Conservation (phyloP, 2,329 filamentous ascomycete genomes). For the Pseudopyricularia javanii region DNA sequence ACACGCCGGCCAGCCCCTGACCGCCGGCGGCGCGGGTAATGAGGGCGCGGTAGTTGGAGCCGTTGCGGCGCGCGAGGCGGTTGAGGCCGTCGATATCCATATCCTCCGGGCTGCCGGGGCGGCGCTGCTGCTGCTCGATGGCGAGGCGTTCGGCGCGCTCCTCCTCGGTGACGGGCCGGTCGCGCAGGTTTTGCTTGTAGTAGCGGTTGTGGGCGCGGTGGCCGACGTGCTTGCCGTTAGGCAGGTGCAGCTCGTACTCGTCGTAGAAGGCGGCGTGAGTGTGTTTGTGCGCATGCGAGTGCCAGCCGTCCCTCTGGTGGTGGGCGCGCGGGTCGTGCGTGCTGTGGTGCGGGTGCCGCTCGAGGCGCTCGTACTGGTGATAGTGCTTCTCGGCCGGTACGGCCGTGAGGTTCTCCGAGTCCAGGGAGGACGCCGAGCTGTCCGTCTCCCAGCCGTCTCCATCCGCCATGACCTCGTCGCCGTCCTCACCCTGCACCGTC, state of each 20-base stretch:
- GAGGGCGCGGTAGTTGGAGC: conserved; percentile 37
- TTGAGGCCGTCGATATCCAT: conserved; percentile 31
- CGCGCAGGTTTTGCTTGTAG: conserved; percentile 84
- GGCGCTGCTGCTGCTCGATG: conserved; percentile 49
- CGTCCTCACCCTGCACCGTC: conserved; percentile 33
- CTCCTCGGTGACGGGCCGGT: conserved; percentile 69
- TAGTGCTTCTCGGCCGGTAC: conserved; percentile 63
- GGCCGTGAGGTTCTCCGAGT: conserved; percentile 71
- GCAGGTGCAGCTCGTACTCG: conserved; percentile 87
- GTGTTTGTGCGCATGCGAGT: conserved; percentile 71
- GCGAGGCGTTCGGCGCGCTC: conserved; percentile 28
- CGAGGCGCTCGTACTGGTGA: conserved; percentile 60
- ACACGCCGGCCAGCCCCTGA: conserved; percentile 64
- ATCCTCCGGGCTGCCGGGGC: conserved; percentile 12
- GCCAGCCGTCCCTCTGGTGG: conserved; percentile 63
- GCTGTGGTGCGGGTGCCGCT: conserved; percentile 64
- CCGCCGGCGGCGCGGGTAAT: conserved; percentile 61
- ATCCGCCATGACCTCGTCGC: conserved; percentile 40
- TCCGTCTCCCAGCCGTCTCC: conserved; percentile 92
- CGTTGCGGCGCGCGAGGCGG: conserved; percentile 22
- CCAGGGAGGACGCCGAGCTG: conserved; percentile 75
- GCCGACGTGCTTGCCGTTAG: conserved; percentile 77
- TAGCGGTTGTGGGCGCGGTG: conserved; percentile 81
- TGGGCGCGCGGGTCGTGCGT: conserved; percentile 60
- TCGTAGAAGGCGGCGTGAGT: conserved; percentile 72